phyloP scores from a whole-genome alignment of 2,329 filamentous ascomycete species.

The Thermothelomyces thermophilus region DNA sequence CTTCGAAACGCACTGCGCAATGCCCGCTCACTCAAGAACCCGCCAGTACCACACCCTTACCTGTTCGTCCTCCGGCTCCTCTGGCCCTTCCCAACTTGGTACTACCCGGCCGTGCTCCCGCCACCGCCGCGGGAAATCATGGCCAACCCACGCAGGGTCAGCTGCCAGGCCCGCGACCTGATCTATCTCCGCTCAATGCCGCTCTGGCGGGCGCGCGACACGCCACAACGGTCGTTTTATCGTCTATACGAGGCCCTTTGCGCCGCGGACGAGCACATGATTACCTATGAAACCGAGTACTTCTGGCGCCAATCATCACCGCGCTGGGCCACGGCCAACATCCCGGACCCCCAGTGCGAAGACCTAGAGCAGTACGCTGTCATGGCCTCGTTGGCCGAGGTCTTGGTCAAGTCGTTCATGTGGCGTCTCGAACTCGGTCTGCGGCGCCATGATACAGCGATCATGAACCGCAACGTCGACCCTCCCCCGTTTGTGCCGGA shows the following conservation, averaged over 20 bases:
- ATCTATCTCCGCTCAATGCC: constrained; percentile 10
- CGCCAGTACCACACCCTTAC: constrained; percentile 2
- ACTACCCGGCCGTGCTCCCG: constrained; percentile 4
- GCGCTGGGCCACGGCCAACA: constrained; percentile 3
- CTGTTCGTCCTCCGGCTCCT: constrained; percentile 6
- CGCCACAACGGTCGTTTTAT: constrained; percentile 2
- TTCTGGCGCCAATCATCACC: constrained; percentile 5
- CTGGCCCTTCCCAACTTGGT: constrained; percentile 6
- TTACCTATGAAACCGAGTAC: constrained; percentile 12
- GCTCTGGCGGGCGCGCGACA: constrained; percentile 9
- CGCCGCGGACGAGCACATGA: constrained; percentile 4
- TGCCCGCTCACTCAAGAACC: constrained; percentile 6
- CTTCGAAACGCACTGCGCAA: constrained; percentile 2
- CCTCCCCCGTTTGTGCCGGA: neutral
- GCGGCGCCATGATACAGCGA: neutral
- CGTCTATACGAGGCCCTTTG: constrained; percentile 10
- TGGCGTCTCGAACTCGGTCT: constrained; percentile 2
- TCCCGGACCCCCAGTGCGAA: constrained; percentile 2
- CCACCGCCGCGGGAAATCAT: constrained; percentile 5
- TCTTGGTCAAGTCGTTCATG: neutral
- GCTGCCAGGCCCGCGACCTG: constrained; percentile 5
- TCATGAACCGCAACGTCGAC: neutral
- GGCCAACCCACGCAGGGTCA: neutral
- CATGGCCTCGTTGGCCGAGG: constrained; percentile 6
- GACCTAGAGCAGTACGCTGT: constrained; percentile 8